Evolutionary conservation across 345 rosid species (phyloP).

Genomic region (Eucalyptus tenuipes): DNA sequence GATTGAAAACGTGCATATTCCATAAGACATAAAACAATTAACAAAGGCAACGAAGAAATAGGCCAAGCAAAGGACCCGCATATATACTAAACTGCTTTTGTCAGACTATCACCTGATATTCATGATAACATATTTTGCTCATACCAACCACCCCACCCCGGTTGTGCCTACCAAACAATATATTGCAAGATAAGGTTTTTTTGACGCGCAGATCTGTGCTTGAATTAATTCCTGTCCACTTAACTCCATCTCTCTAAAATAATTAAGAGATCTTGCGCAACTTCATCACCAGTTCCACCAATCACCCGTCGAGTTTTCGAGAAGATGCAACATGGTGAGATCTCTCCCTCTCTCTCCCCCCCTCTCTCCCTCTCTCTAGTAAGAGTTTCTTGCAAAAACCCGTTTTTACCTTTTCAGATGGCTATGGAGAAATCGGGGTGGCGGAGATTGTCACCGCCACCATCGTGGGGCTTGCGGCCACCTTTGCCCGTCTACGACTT

Average conservation of each 20-base stretch:
- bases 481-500: not conserved
- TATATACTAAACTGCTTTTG: not conserved
- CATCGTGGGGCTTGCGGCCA: slow-evolving; percentile 8
- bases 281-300: not conserved
- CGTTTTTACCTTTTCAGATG: not conserved
- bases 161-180: not conserved
- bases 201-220: not conserved
- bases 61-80: not conserved
- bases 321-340: not conserved
- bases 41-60: not conserved
- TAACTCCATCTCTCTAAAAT: not conserved
- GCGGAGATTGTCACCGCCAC: slow-evolving; percentile 12
- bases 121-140: not conserved
- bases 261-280: not conserved
- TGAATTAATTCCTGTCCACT: not conserved
- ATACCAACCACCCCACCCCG: not conserved
- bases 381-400: not conserved
- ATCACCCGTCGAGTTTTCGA: not conserved
- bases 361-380: not conserved
- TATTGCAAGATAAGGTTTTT: fast-evolving
- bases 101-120: not conserved
- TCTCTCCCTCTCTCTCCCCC: not conserved
- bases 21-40: not conserved
- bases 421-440: slow-evolving; percentile 3
- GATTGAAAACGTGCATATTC: not conserved